phyloP scores from a whole-genome alignment of 805 yeast genomes.

The Lipomyces oligophaga region DNA sequence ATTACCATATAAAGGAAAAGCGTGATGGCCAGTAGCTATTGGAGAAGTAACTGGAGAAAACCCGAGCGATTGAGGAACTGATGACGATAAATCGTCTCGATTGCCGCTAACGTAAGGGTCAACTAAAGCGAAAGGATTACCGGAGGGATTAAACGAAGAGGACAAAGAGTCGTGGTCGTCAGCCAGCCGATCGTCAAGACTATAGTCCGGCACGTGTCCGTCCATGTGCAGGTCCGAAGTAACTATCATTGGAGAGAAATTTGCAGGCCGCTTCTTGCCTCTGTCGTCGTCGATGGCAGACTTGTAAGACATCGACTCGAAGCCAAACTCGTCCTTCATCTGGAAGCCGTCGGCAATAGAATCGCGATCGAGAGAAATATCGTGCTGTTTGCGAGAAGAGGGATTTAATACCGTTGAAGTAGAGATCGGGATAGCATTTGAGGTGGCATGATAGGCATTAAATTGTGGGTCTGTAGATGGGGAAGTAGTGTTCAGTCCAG shows the following conservation, averaged over 20 bases:
- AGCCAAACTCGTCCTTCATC: constrained; percentile 15
- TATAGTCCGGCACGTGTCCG: constrained; percentile 35
- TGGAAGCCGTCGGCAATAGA: constrained; percentile 13
- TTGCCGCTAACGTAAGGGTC: constrained; percentile 6
- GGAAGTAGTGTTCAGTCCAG: constrained; percentile 19
- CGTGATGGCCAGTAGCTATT: constrained; percentile 4
- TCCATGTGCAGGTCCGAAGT: constrained; percentile 6
- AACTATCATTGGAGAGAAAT: constrained; percentile 30
- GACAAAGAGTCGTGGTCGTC: constrained; percentile 16
- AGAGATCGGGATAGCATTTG: constrained; percentile 24
- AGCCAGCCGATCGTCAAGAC: too few species aligned
- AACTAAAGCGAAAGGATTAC: constrained; percentile 14
- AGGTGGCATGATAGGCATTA: constrained; percentile 16
- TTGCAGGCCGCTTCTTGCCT: constrained; percentile 30
- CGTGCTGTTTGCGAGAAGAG: background rate
- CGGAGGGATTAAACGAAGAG: constrained; percentile 18
- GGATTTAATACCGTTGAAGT: background rate
- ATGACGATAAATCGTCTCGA: constrained; percentile 40
- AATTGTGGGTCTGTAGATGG: constrained; percentile 15
- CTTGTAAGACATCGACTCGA: constrained; percentile 16
- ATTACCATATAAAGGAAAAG: constrained; percentile 15
- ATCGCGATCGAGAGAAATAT: background rate
- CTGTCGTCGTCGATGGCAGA: constrained; percentile 19
- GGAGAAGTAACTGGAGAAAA: constrained; percentile 31
- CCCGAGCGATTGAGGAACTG: constrained; percentile 14